These are phyloP conservation scores for Arthroderma uncinatum DNA, from an alignment of 2,329 filamentous ascomycete species.

Conservation along the genomic window DNA sequence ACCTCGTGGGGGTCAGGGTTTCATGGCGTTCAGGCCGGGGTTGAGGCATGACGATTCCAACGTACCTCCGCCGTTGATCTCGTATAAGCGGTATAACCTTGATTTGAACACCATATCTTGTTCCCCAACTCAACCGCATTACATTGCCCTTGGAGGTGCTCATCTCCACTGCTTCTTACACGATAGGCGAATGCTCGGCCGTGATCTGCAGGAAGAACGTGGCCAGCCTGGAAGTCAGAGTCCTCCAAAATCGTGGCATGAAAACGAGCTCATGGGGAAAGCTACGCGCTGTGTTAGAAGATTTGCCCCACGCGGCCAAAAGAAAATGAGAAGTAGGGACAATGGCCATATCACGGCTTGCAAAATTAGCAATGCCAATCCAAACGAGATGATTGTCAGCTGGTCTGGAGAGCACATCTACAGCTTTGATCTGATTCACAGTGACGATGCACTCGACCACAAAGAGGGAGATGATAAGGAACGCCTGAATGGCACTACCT, in stretches of 20 bases:
- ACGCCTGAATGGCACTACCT: slow-evolving; percentile 18
- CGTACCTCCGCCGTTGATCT: slow-evolving; percentile 53
- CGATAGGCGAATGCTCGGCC: slow-evolving; percentile 55
- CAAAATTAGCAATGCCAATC: slow-evolving; percentile 58
- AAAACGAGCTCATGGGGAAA: slow-evolving; percentile 46
- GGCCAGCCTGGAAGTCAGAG: slow-evolving; percentile 36
- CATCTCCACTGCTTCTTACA: slow-evolving; percentile 59
- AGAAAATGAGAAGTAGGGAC: slow-evolving; percentile 35
- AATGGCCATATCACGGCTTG: slow-evolving; percentile 58
- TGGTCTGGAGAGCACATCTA: slow-evolving; percentile 59
- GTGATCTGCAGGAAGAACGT: slow-evolving; percentile 45
- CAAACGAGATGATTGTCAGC: slow-evolving; percentile 56
- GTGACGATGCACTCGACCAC: slow-evolving; percentile 43
- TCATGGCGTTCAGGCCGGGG: slow-evolving; percentile 32
- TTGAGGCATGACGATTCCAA: slow-evolving; percentile 39
- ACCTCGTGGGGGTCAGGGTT: slow-evolving; percentile 36
- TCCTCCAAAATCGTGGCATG: slow-evolving; percentile 34
- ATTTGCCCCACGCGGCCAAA: slow-evolving; percentile 52
- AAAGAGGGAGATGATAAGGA: slow-evolving; percentile 21
- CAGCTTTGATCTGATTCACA: slow-evolving; percentile 52
- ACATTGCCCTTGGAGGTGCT: slow-evolving; percentile 57
- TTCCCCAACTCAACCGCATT: slow-evolving; percentile 55
- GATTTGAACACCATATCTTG: slow-evolving; percentile 60
- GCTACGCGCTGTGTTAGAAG: slow-evolving; percentile 56
- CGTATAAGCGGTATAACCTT: slow-evolving; percentile 51